Evolutionary conservation across 257 asterid species (phyloP).

Genomic region (Dorcoceras hygrometricum): DNA sequence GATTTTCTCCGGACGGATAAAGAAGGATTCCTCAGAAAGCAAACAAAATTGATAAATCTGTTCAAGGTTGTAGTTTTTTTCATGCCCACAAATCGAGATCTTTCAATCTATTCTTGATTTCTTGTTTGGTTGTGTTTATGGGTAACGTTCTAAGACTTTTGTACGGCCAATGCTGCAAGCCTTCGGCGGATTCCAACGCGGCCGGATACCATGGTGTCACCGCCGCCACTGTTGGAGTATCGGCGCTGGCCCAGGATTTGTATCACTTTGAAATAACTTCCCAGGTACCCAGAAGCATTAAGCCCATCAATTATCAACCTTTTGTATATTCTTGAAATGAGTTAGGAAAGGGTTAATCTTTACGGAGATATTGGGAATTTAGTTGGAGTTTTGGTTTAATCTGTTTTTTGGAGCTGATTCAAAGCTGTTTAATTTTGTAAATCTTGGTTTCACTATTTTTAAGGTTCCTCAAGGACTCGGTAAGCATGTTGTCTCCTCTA

Average conservation of each 20-base stretch:
- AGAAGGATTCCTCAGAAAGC: background rate
- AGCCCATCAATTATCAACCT: background rate
- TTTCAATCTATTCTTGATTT: background rate
- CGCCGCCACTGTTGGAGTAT: slow-evolving; percentile 49
- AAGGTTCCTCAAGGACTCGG: slow-evolving; percentile 85
- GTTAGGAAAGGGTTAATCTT: background rate
- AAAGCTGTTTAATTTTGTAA: background rate
- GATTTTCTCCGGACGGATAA: background rate
- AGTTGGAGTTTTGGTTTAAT: background rate
- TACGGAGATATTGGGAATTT: background rate
- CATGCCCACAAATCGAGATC: background rate
- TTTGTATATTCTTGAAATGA: background rate
- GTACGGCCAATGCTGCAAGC: slow-evolving; percentile 46
- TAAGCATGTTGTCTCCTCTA: slow-evolving; percentile 1
- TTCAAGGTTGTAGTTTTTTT: background rate
- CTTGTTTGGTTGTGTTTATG: slow-evolving; percentile 31
- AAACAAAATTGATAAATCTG: background rate
- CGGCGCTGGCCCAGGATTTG: slow-evolving; percentile 82
- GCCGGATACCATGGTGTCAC: slow-evolving; percentile 64
- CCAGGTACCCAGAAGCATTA: slow-evolving; percentile 43
- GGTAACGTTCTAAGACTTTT: slow-evolving; percentile 75
- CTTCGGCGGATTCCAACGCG: slow-evolving; percentile 51
- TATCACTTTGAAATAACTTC: slow-evolving; percentile 76
- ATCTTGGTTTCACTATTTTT: background rate
- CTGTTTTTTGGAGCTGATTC: background rate